Evolutionary conservation across 2,329 filamentous ascomycete genomes (phyloP), one percentile per base, ranked within the genome.

Genomic region (Ceratocystis alfenasii): DNA sequence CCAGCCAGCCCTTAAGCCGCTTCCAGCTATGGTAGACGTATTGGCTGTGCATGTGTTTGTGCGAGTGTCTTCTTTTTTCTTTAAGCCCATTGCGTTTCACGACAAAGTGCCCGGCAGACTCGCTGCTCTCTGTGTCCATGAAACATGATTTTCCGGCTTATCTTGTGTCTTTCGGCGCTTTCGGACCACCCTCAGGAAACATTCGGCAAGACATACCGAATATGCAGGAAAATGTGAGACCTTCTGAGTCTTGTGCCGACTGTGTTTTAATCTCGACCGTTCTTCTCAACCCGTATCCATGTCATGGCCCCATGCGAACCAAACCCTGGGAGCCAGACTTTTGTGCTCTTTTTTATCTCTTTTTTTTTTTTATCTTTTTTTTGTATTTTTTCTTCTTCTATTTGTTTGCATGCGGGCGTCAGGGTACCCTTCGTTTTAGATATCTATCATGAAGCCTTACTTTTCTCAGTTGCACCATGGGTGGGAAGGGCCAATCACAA

Each of bases 141-240:
- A 59, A 59, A 59, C 55, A 59, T 8, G 55, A 33, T 59, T 59
- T 59, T 59, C 28, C 55, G 55, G 55, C 55, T 59, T 30, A 59
- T 59, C 28, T 59, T 59, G 55, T 59, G 15, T 17, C 28, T 36
- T 22, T 59, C 55, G 28, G 55, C 28, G 55, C 7, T 17, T 59
- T 59, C 28, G 55, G 55, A 25, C 55, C 28, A 59, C 50, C 55
- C 12, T 8, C 55, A 59, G 22, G 55, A 59, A 59, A 59, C 55
- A 59, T 59, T 59, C 55, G 55, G 55, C 55, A 59, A 36, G n/a
- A 33, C 55, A 59, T 59, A 8, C 55, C 55, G 55, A 59, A 8
- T 33, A 17, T 59, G 55, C 17, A 59, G 55, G 28, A 30, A 59
- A 59, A 59, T 33, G 17, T 20, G 55, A 36, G 55, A 59, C 55